Evolutionary conservation across 73 alveolate species (phyloP).

Genomic region (Paramecium primaurelia): DNA sequence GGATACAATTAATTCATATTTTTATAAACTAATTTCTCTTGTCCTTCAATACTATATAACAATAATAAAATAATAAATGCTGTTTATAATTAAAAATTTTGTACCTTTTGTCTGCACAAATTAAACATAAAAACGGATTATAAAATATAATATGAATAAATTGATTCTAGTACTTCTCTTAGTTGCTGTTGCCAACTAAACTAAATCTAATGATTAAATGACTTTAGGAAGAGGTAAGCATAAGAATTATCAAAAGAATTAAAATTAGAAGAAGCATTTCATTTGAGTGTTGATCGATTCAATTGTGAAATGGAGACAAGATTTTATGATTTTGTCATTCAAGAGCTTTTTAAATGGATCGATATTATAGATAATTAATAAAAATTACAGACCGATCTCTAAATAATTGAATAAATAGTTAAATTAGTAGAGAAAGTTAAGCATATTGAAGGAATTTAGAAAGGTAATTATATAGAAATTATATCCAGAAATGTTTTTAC

Average conservation of each 20-base stretch:
- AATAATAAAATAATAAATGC: no score
- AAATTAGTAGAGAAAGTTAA: background rate
- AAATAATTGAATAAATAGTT: background rate
- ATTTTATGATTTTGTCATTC: background rate
- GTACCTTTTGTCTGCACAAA: background rate
- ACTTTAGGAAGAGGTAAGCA: background rate
- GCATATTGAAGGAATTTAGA: background rate
- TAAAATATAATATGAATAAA: background rate
- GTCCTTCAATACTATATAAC: background rate
- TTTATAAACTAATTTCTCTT: background rate
- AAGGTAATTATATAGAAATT: background rate
- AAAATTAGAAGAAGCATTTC: background rate
- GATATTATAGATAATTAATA: background rate
- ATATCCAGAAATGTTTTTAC: background rate
- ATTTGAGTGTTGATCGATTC: background rate
- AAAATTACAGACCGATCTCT: background rate
- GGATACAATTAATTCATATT: no score
- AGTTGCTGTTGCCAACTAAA: background rate
- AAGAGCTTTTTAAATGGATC: background rate
- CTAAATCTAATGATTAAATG: background rate
- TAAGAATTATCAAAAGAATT: background rate
- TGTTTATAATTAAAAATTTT: background rate
- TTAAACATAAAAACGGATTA: slow-evolving; percentile 6
- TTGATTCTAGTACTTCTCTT: background rate
- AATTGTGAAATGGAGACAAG: slow-evolving; percentile 36